Percentiles rank a stretch among this genome's conserved stretches.
phyloP scores from a whole-genome alignment of 192 early-diverging fungal genomes.

The Coemansia sp. region DNA sequence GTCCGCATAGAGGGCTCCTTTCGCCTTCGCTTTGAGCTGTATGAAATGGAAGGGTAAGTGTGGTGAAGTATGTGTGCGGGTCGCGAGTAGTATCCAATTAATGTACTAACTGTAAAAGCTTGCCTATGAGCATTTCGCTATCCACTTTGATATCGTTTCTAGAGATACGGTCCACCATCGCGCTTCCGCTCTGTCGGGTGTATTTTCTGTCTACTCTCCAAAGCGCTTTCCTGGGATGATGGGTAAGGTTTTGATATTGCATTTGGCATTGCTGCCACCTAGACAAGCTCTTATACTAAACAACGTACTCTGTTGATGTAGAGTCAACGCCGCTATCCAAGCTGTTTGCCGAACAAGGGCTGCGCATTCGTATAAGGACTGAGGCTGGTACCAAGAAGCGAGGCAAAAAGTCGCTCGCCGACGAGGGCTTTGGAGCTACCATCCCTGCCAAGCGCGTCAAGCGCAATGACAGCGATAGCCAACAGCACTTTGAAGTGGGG shows the following conservation, averaged over 20 bases:
- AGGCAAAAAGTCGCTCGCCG: conserved; percentile 17
- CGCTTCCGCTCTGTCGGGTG: conserved; percentile 70
- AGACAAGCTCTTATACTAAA: conserved; percentile 11
- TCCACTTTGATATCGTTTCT: neutral
- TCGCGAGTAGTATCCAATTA: no score
- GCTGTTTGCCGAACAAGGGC: conserved; percentile 92
- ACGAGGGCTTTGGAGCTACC: neutral
- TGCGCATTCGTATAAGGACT: conserved; percentile 92
- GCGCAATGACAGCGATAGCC: neutral
- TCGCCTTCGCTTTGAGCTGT: conserved; percentile 80
- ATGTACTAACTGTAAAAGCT: neutral
- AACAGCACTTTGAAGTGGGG: conserved; percentile 1
- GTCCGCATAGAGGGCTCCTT: conserved; percentile 89
- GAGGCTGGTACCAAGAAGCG: conserved; percentile 67
- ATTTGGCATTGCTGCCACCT: conserved; percentile 18
- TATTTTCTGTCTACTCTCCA: conserved; percentile 85
- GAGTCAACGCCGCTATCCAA: conserved; percentile 87
- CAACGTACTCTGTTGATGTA: neutral
- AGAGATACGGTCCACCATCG: conserved; percentile 39
- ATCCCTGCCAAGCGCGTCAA: conserved; percentile 23
- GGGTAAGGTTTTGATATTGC: conserved; percentile 24
- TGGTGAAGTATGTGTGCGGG: neutral
- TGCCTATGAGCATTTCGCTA: neutral
- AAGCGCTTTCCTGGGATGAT: conserved; percentile 98
- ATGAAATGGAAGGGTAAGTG: conserved; percentile 77